phyloP scores from a whole-genome alignment of 2,329 filamentous ascomycete genomes.

The Cucurbitaria berberidis region DNA sequence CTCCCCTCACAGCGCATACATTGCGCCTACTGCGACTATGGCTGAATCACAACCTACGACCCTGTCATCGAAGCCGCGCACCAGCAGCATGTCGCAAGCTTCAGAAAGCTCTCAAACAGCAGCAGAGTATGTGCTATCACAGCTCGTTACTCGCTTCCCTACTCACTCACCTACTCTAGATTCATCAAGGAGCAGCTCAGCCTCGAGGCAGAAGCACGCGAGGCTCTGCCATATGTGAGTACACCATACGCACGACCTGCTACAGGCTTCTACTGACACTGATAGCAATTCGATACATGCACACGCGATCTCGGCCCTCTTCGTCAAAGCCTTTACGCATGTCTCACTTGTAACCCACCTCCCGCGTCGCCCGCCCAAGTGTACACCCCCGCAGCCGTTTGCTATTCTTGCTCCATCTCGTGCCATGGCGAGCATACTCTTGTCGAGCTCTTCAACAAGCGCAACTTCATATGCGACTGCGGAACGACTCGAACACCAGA shows the following conservation, averaged over 20 bases:
- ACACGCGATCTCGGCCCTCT: conserved; percentile 88
- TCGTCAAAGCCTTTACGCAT: conserved; percentile 88
- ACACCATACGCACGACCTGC: conserved; percentile 4
- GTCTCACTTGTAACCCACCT: conserved; percentile 88
- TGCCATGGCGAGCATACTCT: conserved; percentile 95
- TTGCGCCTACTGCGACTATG: conserved; percentile 23
- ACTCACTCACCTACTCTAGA: conserved; percentile 51
- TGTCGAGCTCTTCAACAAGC: conserved; percentile 94
- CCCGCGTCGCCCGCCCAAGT: conserved; percentile 67
- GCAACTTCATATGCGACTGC: conserved; percentile 96
- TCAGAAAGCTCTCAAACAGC: conserved; percentile 63
- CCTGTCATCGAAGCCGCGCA: conserved; percentile 37
- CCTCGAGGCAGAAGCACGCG: conserved; percentile 92
- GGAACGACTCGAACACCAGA: conserved; percentile 80
- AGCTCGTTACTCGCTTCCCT: too few species aligned
- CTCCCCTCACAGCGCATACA: not conserved
- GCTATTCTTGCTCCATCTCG: conserved; percentile 95
- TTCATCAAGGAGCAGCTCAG: conserved; percentile 89
- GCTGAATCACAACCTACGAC: conserved; percentile 33
- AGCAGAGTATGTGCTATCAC: conserved; percentile 47
- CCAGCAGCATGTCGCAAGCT: conserved; percentile 51
- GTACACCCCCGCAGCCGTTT: conserved; percentile 80
- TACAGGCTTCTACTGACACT: conserved; percentile 17
- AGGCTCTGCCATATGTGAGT: conserved; percentile 88
- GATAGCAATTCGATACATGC: conserved; percentile 88